Evolutionary conservation across 163 green algal genomes (phyloP), one percentile per base, ranked within the genome.

Genomic region (Scenedesmus sp.): DNA sequence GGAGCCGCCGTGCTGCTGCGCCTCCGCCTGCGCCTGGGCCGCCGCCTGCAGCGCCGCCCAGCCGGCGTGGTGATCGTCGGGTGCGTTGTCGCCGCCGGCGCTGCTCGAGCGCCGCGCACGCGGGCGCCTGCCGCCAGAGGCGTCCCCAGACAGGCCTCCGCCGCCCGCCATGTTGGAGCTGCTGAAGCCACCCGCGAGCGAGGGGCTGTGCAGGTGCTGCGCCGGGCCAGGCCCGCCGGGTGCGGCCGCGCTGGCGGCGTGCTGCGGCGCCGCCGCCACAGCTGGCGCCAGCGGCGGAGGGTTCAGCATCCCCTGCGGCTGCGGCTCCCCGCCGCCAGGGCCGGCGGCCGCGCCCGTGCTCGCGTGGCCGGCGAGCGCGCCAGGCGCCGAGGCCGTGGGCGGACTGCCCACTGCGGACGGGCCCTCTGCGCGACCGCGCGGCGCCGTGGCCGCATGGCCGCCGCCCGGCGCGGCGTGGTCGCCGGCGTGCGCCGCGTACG

Each of bases 1-100:
- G 14, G 26, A 64, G 14, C 56, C 39, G 56, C 26, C 60, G 33
- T 77, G 18, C 67, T 77, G 67, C 24, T 56, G 47, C 13, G 4
- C 24, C 1, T 44, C 6, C 10, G 20, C 31, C 11, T 62, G 10
- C 29, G n/a, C 0, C 14, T 20, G 10, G 3, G n/a, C 50, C 65
- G 66, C 47, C 64, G 60, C 26, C 45, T 60, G 42, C 67, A 36
- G n/a, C n/a, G n/a, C n/a, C n/a, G n/a, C n/a, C n/a, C n/a, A n/a
- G n/a, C n/a, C n/a, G n/a, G n/a, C n/a, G n/a, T n/a, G n/a, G n/a
- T n/a, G n/a, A n/a, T n/a, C n/a, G n/a, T n/a, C 39, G n/a, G 31
- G 67, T 20, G 51, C 54, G 29, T 77, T 58, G 36, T 47, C 39
- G 53, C 11, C 18, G 29, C 69, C 1, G 14, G 24, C 31, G 53